Percentiles rank a stretch among this genome's conserved stretches.
Conservation (phyloP, 805 yeast genomes). For the Monosporozyma siamensis region DNA sequence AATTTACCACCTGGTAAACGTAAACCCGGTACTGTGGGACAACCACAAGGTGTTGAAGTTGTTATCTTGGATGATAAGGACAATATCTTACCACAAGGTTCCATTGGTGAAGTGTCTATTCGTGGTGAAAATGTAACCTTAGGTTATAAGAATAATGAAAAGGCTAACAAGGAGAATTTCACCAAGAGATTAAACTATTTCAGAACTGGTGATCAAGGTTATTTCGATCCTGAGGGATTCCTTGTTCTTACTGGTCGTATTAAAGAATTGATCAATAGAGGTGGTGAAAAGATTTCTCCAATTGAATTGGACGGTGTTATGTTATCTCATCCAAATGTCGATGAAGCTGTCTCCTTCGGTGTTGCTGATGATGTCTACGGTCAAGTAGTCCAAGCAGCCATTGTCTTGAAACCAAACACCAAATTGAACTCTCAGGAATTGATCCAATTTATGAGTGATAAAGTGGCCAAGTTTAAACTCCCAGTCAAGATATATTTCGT, state of each 20-base stretch:
- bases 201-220: conserved; percentile 76
- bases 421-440: conserved; percentile 37
- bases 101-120: conserved; percentile 60
- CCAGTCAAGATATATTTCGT: conserved; percentile 52
- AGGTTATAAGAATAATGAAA: conserved; percentile 62
- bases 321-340: conserved; percentile 51
- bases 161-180: conserved; percentile 61
- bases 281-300: conserved; percentile 72
- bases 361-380: conserved; percentile 61
- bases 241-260: conserved; percentile 58
- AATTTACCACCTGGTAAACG: conserved; percentile 55
- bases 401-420: conserved; percentile 42
- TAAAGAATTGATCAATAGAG: conserved; percentile 66
- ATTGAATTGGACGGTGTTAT: conserved; percentile 56
- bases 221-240: conserved; percentile 48
- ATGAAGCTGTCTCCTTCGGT: conserved; percentile 65
- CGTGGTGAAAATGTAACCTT: conserved; percentile 60
- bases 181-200: conserved; percentile 48
- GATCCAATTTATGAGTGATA: conserved; percentile 35
- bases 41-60: conserved; percentile 59
- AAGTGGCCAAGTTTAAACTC: conserved; percentile 49
- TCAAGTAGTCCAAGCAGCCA: conserved; percentile 61
- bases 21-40: conserved; percentile 66
- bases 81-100: conserved; percentile 39
- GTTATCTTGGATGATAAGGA: conserved; percentile 46